Conservation (phyloP, 2,329 filamentous ascomycete species). For the Colletotrichum liaoningense region DNA sequence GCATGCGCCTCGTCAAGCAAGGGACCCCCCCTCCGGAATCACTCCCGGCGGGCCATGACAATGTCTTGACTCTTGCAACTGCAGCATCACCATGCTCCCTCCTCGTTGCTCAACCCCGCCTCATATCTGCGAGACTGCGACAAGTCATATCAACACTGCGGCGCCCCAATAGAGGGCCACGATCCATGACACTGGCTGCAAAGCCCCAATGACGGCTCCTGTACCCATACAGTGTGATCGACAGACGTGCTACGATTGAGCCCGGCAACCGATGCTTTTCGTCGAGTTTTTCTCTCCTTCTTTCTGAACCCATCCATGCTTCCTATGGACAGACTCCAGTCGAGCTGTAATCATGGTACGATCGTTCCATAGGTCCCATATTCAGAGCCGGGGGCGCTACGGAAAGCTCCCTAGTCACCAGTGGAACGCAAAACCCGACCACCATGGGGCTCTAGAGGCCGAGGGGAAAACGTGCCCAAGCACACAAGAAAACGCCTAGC, state of each 20-base stretch:
- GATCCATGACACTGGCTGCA: neutral
- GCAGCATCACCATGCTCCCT: neutral
- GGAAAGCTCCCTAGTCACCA: neutral
- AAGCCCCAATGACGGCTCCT: neutral
- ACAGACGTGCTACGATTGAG: neutral
- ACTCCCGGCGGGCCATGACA: conserved; percentile 15
- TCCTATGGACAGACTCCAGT: neutral
- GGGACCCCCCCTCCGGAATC: conserved; percentile 18
- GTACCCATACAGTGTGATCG: neutral
- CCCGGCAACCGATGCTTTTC: neutral
- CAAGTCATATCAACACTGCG: neutral
- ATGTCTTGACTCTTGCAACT: neutral
- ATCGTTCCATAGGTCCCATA: conserved; percentile 29
- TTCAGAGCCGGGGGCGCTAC: neutral
- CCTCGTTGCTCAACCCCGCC: neutral
- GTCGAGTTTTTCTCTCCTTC: neutral
- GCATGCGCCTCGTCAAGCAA: neutral
- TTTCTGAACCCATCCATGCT: neutral
- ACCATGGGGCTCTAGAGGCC: neutral
- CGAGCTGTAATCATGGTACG: conserved; percentile 24
- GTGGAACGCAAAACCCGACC: conserved; percentile 1
- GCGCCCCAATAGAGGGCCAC: neutral
- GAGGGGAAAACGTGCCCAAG: neutral
- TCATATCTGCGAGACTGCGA: neutral
- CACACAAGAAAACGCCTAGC: neutral